A percentile compares a stretch with the other conserved stretches of the same genome.
phyloP scores from a whole-genome alignment of 2,329 filamentous ascomycete genomes.

The Drechslerella coelobrocha region DNA sequence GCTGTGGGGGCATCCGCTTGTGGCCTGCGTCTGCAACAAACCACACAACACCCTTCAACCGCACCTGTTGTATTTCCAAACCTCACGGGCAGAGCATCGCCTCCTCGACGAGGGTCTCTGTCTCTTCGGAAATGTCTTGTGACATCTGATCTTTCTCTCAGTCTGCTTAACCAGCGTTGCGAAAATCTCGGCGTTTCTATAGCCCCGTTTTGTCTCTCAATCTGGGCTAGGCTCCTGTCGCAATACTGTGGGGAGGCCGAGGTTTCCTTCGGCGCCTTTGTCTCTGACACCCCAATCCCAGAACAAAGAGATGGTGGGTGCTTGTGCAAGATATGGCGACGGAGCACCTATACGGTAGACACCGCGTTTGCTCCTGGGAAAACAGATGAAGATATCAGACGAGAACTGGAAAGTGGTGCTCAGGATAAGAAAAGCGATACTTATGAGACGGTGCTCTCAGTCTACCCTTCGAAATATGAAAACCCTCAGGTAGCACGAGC shows the following conservation, averaged over 20 bases:
- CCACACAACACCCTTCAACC: constrained; percentile 29
- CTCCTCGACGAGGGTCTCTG: constrained; percentile 26
- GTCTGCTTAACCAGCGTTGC: constrained; percentile 62
- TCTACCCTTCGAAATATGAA: constrained; percentile 30
- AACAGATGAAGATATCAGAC: constrained; percentile 22
- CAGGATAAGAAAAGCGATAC: constrained; percentile 67
- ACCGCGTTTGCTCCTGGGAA: constrained; percentile 38
- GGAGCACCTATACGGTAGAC: constrained; percentile 23
- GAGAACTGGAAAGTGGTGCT: constrained; percentile 56
- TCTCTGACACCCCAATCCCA: constrained; percentile 75
- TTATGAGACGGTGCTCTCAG: constrained; percentile 62
- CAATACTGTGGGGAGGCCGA: constrained; percentile 67
- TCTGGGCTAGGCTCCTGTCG: constrained; percentile 73
- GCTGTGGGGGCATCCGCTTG: neutral
- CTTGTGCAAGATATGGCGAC: constrained; percentile 65
- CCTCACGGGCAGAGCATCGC: constrained; percentile 55
- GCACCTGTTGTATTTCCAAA: constrained; percentile 53
- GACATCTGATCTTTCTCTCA: constrained; percentile 58
- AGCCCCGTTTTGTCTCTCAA: constrained; percentile 72
- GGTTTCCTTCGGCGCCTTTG: constrained; percentile 85
- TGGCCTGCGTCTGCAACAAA: constrained; percentile 4
- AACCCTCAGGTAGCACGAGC: constrained; percentile 21
- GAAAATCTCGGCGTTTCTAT: constrained; percentile 68
- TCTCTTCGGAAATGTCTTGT: constrained; percentile 50
- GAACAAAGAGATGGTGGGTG: constrained; percentile 70